These are phyloP conservation scores for Argentina anserina DNA, from an alignment of 306 rosid genomes.

Conservation along the genomic window DNA sequence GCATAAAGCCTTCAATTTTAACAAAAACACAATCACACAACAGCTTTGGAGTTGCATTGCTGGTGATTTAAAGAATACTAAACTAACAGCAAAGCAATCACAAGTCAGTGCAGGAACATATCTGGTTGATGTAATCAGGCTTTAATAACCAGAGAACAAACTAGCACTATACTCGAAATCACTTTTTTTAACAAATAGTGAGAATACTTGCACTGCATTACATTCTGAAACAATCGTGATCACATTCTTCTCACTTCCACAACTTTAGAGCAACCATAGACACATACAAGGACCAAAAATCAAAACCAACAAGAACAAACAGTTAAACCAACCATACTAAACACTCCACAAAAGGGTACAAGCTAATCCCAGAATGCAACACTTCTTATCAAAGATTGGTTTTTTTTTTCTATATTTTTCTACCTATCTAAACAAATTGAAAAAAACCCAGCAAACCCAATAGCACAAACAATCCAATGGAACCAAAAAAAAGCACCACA, in stretches of 20 bases:
- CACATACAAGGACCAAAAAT: background rate
- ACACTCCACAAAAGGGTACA: background rate
- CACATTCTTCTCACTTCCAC: background rate
- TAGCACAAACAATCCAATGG: conserved; percentile 5
- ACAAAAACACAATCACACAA: background rate
- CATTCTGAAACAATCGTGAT: background rate
- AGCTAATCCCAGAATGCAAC: background rate
- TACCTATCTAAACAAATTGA: background rate
- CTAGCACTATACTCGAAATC: background rate
- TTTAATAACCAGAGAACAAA: background rate
- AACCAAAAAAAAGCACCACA: background rate
- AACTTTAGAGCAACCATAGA: background rate
- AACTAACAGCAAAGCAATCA: background rate
- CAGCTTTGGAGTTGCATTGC: background rate
- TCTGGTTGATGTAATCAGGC: background rate
- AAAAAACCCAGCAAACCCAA: background rate
- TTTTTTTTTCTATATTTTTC: background rate
- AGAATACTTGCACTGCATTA: background rate
- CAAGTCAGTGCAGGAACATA: background rate
- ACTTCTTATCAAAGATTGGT: background rate
- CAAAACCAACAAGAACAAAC: background rate
- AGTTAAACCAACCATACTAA: background rate
- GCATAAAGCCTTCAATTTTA: background rate
- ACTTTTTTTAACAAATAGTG: background rate
- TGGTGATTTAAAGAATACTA: background rate